A percentile compares a stretch with the other conserved stretches of the same genome.
These are phyloP conservation scores for Polyplosphaeria fusca DNA, from an alignment of 495 filamentous ascomycete genomes.

Conservation along the genomic window DNA sequence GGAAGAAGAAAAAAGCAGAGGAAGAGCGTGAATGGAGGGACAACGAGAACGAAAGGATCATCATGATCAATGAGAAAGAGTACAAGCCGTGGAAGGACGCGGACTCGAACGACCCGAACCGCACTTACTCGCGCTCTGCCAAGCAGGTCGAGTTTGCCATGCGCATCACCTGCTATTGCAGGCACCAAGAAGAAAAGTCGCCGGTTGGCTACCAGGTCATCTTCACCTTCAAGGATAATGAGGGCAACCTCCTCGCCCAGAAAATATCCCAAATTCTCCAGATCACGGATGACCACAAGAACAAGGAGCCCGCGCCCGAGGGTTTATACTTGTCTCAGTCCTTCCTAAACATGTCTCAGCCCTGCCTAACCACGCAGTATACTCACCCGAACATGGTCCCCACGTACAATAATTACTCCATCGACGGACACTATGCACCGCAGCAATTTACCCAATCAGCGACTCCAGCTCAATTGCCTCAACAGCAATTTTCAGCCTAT, in stretches of 20 bases:
- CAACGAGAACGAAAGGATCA: conserved; percentile 16
- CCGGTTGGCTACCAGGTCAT: conserved; percentile 25
- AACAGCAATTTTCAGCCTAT: not conserved
- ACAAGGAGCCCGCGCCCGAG: conserved; percentile 18
- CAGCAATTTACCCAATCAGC: not conserved
- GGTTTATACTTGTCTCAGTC: too few relatives aligned
- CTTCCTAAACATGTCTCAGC: conserved; percentile 4
- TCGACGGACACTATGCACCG: conserved; percentile 5
- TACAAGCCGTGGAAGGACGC: conserved; percentile 24
- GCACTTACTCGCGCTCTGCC: not conserved
- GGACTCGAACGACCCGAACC: conserved; percentile 7
- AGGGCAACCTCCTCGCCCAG: conserved; percentile 15
- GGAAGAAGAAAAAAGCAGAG: conserved; percentile 23
- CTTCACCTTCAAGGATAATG: conserved; percentile 23
- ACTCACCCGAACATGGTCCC: conserved; percentile 1
- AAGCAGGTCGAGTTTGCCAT: conserved; percentile 25
- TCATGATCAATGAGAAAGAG: conserved; percentile 32
- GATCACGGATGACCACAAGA: conserved; percentile 28
- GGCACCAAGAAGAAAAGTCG: conserved; percentile 26
- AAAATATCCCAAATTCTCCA: conserved; percentile 13
- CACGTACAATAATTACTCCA: not conserved
- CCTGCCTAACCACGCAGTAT: conserved; percentile 2
- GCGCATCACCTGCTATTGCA: conserved; percentile 29
- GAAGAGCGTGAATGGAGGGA: conserved; percentile 22
- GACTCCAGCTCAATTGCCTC: not conserved